Conservation (phyloP, 805 yeast species). For the Candida boleticola region DNA sequence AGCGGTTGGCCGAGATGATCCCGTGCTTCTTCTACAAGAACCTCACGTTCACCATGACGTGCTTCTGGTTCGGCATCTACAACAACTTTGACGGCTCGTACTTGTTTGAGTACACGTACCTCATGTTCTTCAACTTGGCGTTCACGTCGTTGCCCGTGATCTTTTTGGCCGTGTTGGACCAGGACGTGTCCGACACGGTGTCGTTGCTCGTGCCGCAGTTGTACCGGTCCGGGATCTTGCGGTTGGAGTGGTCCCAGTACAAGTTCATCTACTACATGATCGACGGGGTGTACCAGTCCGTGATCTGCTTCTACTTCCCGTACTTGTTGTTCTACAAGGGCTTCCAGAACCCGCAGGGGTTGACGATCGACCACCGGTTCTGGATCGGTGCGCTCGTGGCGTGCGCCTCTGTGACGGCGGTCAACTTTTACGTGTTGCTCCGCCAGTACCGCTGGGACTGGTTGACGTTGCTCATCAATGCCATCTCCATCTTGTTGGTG, state of each 20-base stretch:
- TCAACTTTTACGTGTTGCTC: conserved; percentile 63
- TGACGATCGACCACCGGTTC: conserved; percentile 61
- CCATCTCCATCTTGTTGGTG: conserved; percentile 55
- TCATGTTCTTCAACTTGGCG: conserved; percentile 77
- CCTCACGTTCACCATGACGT: conserved; percentile 66
- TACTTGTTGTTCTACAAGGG: conserved; percentile 50
- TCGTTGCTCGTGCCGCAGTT: conserved; percentile 69
- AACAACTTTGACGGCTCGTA: conserved; percentile 73
- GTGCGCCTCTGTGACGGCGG: conserved; percentile 58
- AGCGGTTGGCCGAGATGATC: conserved; percentile 71
- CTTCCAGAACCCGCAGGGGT: conserved; percentile 51
- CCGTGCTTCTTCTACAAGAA: conserved; percentile 79
- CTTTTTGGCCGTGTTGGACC: conserved; percentile 69
- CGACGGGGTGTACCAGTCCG: conserved; percentile 74
- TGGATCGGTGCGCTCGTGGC: conserved; percentile 68
- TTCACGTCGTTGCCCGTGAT: conserved; percentile 80
- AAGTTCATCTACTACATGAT: conserved; percentile 61
- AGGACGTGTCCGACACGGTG: conserved; percentile 66
- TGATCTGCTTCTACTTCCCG: conserved; percentile 65
- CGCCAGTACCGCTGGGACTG: conserved; percentile 81
- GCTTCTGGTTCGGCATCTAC: conserved; percentile 76
- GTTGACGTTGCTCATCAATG: conserved; percentile 52
- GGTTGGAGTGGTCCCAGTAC: conserved; percentile 58
- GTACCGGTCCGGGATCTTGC: conserved; percentile 63
- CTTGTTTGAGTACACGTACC: conserved; percentile 71